phyloP scores from a whole-genome alignment of 495 filamentous ascomycete species.

The Aspergillus leporis region DNA sequence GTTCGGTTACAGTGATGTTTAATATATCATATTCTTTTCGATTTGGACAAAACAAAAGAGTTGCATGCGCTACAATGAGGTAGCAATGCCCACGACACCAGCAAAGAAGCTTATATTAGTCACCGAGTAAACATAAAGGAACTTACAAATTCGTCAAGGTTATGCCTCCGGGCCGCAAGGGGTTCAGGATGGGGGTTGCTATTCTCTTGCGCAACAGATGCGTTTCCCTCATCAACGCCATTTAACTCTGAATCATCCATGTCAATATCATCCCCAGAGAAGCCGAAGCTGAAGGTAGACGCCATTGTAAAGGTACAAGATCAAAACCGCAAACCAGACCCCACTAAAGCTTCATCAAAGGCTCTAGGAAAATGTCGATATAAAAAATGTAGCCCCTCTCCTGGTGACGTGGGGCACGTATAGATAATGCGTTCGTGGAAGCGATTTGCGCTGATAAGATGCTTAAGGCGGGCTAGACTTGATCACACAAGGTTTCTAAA shows the following conservation, averaged over 20 bases:
- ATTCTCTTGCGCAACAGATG: conserved; percentile 6
- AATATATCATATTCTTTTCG: neutral
- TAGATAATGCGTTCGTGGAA: neutral
- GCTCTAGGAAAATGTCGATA: neutral
- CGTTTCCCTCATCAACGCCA: conserved; percentile 24
- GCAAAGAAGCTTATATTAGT: neutral
- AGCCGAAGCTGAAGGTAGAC: conserved; percentile 71
- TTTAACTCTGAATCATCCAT: conserved; percentile 47
- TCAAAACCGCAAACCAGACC: neutral
- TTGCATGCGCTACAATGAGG: neutral
- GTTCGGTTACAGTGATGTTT: conserved; percentile 36
- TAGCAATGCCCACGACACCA: conserved; percentile 37
- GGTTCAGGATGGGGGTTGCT: conserved; percentile 30
- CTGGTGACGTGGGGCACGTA: neutral
- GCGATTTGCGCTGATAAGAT: neutral
- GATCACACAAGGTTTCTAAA: neutral
- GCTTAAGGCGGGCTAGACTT: neutral
- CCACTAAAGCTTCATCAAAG: neutral
- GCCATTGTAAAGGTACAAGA: conserved; percentile 18
- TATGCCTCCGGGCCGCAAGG: conserved; percentile 41
- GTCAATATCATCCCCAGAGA: conserved; percentile 84
- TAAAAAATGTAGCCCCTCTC: neutral
- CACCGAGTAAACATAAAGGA: conserved; percentile 16
- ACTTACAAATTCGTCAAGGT: conserved; percentile 50
- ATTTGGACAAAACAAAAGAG: neutral